phyloP scores from a whole-genome alignment of 106 monocot species.

The Cymbidium sinense region DNA sequence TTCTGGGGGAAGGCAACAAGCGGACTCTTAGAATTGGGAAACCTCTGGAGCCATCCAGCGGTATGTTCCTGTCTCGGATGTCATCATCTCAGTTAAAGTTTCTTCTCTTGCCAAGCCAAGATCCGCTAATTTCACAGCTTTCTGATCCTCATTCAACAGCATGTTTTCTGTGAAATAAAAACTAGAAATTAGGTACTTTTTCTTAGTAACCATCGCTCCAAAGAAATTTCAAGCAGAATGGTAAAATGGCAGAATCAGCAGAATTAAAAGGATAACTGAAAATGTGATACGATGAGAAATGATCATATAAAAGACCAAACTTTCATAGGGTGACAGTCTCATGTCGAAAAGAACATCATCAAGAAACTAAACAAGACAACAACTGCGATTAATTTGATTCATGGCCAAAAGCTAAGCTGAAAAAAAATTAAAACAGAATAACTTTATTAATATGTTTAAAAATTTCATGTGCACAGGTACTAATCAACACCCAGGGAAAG shows the following conservation, averaged over 20 bases:
- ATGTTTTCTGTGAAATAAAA: conserved; percentile 57
- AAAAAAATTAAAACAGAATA: neutral
- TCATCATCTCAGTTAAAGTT: conserved; percentile 99
- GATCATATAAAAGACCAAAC: no score
- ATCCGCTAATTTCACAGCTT: conserved; percentile 94
- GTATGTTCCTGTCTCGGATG: conserved; percentile 97
- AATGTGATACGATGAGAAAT: no score
- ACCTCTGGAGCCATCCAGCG: conserved; percentile 99
- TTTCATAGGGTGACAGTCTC: no score
- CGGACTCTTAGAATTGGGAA: conserved; percentile 4
- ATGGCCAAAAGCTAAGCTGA: neutral
- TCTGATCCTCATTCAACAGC: conserved; percentile 82
- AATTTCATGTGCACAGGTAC: neutral
- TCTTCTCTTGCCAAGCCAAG: conserved; percentile 97
- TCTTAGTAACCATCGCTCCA: neutral
- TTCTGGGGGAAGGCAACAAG: conserved; percentile 8
- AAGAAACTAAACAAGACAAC: no score
- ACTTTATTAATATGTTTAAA: neutral
- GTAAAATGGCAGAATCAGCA: neutral
- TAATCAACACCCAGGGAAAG: no score
- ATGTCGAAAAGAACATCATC: no score
- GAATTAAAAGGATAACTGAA: neutral
- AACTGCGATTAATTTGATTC: no score
- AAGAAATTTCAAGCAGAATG: neutral
- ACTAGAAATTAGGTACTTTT: neutral